Percentiles rank a stretch among this genome's conserved stretches.
Conservation (phyloP, 2,329 filamentous ascomycete genomes). For the Albifimbria verrucaria region DNA sequence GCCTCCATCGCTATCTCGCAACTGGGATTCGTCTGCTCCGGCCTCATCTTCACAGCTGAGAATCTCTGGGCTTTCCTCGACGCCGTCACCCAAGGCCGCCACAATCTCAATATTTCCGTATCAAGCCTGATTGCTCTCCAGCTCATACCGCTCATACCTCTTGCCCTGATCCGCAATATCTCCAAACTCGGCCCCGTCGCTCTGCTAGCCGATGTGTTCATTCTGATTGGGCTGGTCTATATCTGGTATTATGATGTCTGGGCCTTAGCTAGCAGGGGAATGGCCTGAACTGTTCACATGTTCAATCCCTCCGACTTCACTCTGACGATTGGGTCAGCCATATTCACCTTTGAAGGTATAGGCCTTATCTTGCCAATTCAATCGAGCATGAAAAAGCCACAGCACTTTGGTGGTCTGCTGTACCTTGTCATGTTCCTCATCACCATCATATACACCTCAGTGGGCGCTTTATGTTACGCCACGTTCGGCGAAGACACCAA, state of each 20-base stretch:
- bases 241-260: slow-evolving; percentile 70
- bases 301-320: slow-evolving; percentile 70
- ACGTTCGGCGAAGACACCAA: slow-evolving; percentile 67
- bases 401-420: slow-evolving; percentile 64
- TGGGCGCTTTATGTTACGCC: slow-evolving; percentile 71
- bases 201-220: slow-evolving; percentile 68
- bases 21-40: slow-evolving; percentile 74
- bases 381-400: slow-evolving; percentile 68
- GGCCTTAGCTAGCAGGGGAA: slow-evolving; percentile 50
- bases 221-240: slow-evolving; percentile 66
- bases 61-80: slow-evolving; percentile 66
- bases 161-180: slow-evolving; percentile 71
- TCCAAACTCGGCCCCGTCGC: slow-evolving; percentile 69
- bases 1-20: slow-evolving; percentile 71
- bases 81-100: slow-evolving; percentile 51
- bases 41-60: slow-evolving; percentile 74
- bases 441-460: slow-evolving; percentile 68
- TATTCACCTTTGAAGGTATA: slow-evolving; percentile 78
- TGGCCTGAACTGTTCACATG: slow-evolving; percentile 58
- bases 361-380: slow-evolving; percentile 75
- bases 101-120: slow-evolving; percentile 50
- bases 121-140: slow-evolving; percentile 62
- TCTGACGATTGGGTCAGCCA: slow-evolving; percentile 68
- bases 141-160: slow-evolving; percentile 60
- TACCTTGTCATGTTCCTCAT: slow-evolving; percentile 70